Evolutionary conservation across 164 flowering plant genomes (phyloP).

Genomic region (Akebia trifoliata): DNA sequence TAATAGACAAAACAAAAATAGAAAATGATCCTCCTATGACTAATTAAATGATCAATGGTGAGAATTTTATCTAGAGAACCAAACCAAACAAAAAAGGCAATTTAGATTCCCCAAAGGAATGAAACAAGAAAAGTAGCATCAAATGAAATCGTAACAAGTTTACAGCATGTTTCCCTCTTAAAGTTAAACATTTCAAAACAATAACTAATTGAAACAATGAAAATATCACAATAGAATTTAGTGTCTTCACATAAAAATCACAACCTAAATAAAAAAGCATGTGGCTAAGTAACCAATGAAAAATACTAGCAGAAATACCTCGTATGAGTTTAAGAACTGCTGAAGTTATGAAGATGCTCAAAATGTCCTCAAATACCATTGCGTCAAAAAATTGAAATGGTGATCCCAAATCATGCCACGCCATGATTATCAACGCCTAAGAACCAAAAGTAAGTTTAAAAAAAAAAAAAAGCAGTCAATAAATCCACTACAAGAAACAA

Average conservation of each 20-base stretch:
- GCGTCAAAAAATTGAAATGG: constrained; percentile 68
- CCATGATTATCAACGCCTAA: constrained; percentile 89
- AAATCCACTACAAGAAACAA: constrained; percentile 4
- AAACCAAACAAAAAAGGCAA: too few relatives aligned
- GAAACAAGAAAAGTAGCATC: too few relatives aligned
- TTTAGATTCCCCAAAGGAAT: too few relatives aligned
- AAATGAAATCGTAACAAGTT: too few relatives aligned
- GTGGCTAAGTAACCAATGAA: background rate
- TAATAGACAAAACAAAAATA: too few relatives aligned
- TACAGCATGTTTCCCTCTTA: too few relatives aligned
- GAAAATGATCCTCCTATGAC: too few relatives aligned
- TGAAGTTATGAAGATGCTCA: constrained; percentile 42
- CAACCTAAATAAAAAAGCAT: too few relatives aligned
- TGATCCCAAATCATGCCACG: constrained; percentile 72
- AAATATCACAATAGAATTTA: too few relatives aligned
- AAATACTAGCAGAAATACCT: constrained; percentile 33
- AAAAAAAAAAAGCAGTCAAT: background rate
- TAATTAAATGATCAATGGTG: too few relatives aligned
- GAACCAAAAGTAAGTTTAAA: constrained; percentile 2
- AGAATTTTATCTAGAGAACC: too few relatives aligned
- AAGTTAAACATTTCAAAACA: too few relatives aligned
- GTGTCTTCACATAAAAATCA: background rate
- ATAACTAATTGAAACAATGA: background rate
- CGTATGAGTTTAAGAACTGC: constrained; percentile 68
- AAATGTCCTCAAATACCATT: constrained; percentile 36